A percentile compares a stretch with the other conserved stretches of the same genome.
Evolutionary conservation across 1,284 basidiomycete species (phyloP).

Genomic region (Fomitopsis pinicola): DNA sequence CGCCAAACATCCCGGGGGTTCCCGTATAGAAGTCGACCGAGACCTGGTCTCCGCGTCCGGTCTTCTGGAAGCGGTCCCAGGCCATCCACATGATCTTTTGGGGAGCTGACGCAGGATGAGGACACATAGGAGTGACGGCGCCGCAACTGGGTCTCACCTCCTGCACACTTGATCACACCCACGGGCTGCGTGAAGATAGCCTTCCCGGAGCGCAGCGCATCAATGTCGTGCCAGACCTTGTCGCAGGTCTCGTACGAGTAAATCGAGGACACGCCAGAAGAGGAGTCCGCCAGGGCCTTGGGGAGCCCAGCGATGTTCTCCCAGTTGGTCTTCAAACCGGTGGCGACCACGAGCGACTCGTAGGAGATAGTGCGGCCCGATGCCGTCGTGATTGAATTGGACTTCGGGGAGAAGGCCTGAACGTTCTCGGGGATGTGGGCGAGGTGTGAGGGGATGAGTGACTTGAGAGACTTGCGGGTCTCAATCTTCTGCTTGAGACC

Average conservation of each 20-base stretch:
- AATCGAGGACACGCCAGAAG: slow-evolving; percentile 88
- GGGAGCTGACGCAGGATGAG: slow-evolving; percentile 49
- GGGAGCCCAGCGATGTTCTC: slow-evolving; percentile 74
- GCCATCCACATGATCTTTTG: slow-evolving; percentile 98
- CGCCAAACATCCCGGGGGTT: slow-evolving; percentile 90
- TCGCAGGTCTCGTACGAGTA: slow-evolving; percentile 89
- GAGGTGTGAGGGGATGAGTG: slow-evolving; percentile 74
- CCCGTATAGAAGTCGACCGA: slow-evolving; percentile 89
- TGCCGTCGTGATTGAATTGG: slow-evolving; percentile 70
- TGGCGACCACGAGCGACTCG: slow-evolving; percentile 85
- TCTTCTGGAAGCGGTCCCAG: slow-evolving; percentile 69
- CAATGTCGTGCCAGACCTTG: slow-evolving; percentile 82
- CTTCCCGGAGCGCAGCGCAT: slow-evolving; percentile 70
- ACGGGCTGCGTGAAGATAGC: slow-evolving; percentile 96
- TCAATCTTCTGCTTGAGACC: slow-evolving; percentile 72
- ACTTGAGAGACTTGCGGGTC: slow-evolving; percentile 63
- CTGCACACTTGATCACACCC: slow-evolving; percentile 94
- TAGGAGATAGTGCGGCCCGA: slow-evolving; percentile 76
- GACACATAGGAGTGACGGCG: neutral
- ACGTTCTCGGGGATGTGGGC: slow-evolving; percentile 76
- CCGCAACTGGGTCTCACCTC: slow-evolving; percentile 48
- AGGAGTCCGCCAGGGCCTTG: slow-evolving; percentile 73
- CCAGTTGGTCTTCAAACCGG: slow-evolving; percentile 87
- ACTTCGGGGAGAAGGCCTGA: slow-evolving; percentile 69
- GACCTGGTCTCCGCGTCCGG: slow-evolving; percentile 54